Conservation (phyloP, 768 basidiomycete genomes). For the Termitomyces sp. region DNA sequence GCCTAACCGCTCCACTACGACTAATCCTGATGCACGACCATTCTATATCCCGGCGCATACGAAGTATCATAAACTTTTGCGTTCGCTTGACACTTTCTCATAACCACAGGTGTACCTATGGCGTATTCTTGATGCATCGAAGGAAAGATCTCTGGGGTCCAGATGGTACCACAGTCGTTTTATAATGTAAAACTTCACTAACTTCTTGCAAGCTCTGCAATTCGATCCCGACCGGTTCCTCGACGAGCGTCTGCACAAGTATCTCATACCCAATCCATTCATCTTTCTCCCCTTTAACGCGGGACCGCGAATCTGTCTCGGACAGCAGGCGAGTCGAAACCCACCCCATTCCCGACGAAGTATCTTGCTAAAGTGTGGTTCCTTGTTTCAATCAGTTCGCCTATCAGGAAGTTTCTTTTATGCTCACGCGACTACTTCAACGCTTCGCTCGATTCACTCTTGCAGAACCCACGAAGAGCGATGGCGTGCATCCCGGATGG, state of each 20-base stretch:
- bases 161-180: slow-evolving; percentile 38
- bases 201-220: slow-evolving; percentile 32
- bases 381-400: slow-evolving; percentile 41
- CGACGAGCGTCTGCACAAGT: slow-evolving; percentile 52
- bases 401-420: slow-evolving; percentile 60
- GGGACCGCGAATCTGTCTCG: slow-evolving; percentile 46
- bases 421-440: slow-evolving; percentile 57
- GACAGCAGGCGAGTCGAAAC: slow-evolving; percentile 35
- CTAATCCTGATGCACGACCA: slow-evolving; percentile 27
- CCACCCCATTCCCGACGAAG: neutral
- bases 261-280: slow-evolving; percentile 52
- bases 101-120: slow-evolving; percentile 32
- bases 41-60: slow-evolving; percentile 36
- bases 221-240: slow-evolving; percentile 70
- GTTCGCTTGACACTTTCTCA: neutral
- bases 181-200: neutral
- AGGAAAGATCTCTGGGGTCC: slow-evolving; percentile 63
- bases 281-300: slow-evolving; percentile 53
- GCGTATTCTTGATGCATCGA: slow-evolving; percentile 55
- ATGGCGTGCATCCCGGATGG: slow-evolving; percentile 37
- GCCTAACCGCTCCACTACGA: slow-evolving; percentile 10
- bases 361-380: neutral
- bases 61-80: slow-evolving; percentile 9
- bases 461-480: slow-evolving; percentile 38
- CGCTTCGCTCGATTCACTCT: slow-evolving; percentile 41